These are phyloP conservation scores for Solanum appendiculatum DNA, from an alignment of 257 asterid species.

Conservation along the genomic window DNA sequence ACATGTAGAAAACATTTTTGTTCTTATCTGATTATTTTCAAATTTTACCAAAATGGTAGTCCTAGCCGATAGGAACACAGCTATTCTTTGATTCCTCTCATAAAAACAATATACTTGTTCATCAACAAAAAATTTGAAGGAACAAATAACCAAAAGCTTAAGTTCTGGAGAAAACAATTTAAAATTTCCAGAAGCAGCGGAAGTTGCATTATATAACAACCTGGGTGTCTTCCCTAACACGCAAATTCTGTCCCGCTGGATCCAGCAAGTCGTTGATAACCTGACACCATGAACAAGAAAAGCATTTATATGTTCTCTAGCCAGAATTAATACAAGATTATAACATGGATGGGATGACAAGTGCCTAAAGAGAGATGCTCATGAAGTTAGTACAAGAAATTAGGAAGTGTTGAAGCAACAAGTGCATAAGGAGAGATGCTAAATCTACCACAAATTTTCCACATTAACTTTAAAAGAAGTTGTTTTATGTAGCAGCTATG, in stretches of 20 bases:
- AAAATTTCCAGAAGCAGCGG: not conserved
- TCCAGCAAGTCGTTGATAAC: constrained; percentile 96
- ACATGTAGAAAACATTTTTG: not conserved
- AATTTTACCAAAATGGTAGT: not conserved
- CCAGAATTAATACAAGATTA: not conserved
- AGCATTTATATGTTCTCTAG: not conserved
- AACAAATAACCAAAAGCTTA: not conserved
- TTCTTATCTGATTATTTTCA: not conserved
- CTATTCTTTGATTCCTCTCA: not conserved
- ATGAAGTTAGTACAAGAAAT: not conserved
- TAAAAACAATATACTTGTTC: not conserved
- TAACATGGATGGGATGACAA: not conserved
- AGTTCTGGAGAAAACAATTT: not conserved
- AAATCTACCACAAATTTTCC: not conserved
- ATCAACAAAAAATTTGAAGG: not conserved
- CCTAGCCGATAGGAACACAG: not conserved
- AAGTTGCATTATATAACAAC: constrained; percentile 21
- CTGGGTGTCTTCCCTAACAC: constrained; percentile 98
- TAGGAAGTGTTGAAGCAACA: not conserved
- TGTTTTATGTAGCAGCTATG: not conserved
- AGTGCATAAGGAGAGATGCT: not conserved
- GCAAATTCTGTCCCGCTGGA: constrained; percentile 97
- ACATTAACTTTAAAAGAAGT: not conserved
- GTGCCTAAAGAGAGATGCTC: not conserved
- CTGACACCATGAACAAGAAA: constrained; percentile 27